Conservation (phyloP, 2,329 filamentous ascomycete genomes). For the Trichoderma sp. region DNA sequence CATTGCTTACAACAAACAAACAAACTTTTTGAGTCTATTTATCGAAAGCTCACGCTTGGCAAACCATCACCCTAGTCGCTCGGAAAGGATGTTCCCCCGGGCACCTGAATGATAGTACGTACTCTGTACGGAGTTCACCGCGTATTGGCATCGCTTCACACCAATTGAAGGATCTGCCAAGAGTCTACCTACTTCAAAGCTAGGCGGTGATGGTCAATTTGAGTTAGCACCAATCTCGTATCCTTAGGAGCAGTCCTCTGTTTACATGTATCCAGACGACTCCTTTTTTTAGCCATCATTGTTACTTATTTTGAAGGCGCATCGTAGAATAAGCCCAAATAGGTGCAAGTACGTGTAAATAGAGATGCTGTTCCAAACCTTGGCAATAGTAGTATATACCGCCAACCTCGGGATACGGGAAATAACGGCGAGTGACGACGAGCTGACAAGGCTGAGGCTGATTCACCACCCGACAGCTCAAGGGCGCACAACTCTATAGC, state of each 20-base stretch:
- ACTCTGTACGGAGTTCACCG: too few relatives aligned
- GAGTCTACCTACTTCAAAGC: background rate
- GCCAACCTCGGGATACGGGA: background rate
- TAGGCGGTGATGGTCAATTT: background rate
- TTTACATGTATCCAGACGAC: background rate
- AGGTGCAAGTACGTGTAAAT: background rate
- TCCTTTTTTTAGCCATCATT: background rate
- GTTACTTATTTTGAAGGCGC: background rate
- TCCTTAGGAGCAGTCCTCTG: background rate
- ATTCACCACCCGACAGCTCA: background rate
- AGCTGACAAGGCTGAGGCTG: conserved; percentile 3
- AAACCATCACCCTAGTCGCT: background rate
- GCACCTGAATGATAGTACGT: background rate
- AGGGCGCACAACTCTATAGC: background rate
- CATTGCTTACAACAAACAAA: background rate
- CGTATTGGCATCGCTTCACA: background rate
- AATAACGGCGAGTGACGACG: background rate
- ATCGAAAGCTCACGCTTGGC: background rate
- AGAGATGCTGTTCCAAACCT: background rate
- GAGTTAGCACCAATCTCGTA: background rate
- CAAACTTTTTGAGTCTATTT: background rate
- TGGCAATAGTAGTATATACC: background rate
- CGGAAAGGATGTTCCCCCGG: background rate
- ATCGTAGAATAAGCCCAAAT: background rate
- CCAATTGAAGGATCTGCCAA: background rate